Evolutionary conservation across 306 rosid species (phyloP), one percentile per base, ranked within the genome.

Genomic region (Delonix regia): DNA sequence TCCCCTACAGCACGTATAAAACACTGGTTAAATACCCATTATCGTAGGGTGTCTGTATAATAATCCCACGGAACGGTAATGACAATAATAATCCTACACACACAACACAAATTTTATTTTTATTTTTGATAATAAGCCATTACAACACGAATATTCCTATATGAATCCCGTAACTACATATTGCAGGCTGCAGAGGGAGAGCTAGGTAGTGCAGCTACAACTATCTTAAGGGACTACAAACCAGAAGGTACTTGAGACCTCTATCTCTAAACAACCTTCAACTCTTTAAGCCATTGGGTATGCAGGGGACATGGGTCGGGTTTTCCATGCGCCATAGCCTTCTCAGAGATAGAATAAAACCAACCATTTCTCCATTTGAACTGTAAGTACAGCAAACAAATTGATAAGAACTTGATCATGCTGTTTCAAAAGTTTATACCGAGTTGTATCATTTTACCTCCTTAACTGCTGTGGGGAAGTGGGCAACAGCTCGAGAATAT

Each of bases 281-380:
- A 83, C 38, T 95, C 97, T 81, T 81, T 87, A 18, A 95, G 94
- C 98, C 98, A 91, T 22, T 86, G 83, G 11, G 97, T 89, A 76
- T 95, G 99, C 4, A 89, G 82, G 57, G 97, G 90, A 44, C 98
- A 93, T 42, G 99, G 99, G 28, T 95, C 98, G 4, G 91, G 92
- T 69, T 89, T 89, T 87, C 93, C 98, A 82, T 85, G 87, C 0
- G 87, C 86, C 22, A 67, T 61, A 27, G 93, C 94, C 78, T 87
- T 95, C 78, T 89, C 91, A 6, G 97, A 79, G 36, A 95, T 83
- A 14, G 91, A 83, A 77, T 92, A 89, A 87, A 95, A 93, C 97
- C 97, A 92, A 22, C 98, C 99, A 76, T 95, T 95, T 79, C 99
- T 86, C 99, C 99, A 95, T 73, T 95, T 89, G 83, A 95, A 93